phyloP scores from a whole-genome alignment of 2,329 filamentous ascomycete species.

The Botrytis aclada region DNA sequence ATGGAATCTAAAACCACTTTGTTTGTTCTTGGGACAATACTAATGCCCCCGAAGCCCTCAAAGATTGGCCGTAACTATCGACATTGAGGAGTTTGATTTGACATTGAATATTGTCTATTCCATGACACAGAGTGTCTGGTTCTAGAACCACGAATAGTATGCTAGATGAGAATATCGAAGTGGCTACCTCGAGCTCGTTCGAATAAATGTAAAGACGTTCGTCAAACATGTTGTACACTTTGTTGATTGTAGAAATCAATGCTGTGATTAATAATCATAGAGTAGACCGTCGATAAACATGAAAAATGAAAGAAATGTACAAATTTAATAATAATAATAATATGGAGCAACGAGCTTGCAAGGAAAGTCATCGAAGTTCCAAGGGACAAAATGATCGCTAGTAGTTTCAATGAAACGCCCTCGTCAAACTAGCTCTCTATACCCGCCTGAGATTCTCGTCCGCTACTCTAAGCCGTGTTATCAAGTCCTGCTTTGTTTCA shows the following conservation, averaged over 20 bases:
- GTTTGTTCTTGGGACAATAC: not conserved
- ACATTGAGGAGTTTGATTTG: no score
- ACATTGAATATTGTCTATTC: no score
- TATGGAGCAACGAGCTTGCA: not conserved
- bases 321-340: not conserved
- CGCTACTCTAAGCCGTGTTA: not conserved
- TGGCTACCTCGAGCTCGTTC: no score
- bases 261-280: not conserved
- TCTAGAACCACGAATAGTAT: no score
- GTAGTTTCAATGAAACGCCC: not conserved
- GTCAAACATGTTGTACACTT: not conserved
- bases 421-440: not conserved
- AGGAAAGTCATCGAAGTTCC: not conserved
- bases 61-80: not conserved
- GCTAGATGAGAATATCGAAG: no score
- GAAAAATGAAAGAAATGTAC: not conserved
- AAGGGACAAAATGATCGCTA: not conserved
- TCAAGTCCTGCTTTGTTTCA: not conserved
- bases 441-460: not conserved
- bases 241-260: not conserved
- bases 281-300: not conserved
- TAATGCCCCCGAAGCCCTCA: conserved; percentile 12
- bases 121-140: no score
- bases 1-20: conserved; percentile 15
- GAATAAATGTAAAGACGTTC: no score